phyloP scores from a whole-genome alignment of 2,329 filamentous ascomycete species.

The Clonostachys solani region DNA sequence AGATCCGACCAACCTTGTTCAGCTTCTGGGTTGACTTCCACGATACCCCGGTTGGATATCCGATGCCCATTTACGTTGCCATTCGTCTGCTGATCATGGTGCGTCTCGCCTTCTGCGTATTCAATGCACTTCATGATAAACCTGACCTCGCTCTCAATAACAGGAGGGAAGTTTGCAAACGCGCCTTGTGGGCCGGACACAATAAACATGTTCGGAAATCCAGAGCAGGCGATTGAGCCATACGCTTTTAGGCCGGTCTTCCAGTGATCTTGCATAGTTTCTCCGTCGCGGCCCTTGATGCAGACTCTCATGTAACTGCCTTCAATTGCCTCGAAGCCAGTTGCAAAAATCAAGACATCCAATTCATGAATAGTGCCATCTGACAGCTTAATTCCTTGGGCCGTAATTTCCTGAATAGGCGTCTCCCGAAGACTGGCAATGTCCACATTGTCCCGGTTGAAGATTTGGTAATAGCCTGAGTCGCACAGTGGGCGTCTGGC shows the following conservation, averaged over 20 bases:
- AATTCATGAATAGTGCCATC: slow-evolving; percentile 22
- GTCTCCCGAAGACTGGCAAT: slow-evolving; percentile 38
- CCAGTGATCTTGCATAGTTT: slow-evolving; percentile 28
- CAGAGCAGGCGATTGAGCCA: slow-evolving; percentile 30
- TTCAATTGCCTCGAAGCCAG: slow-evolving; percentile 30
- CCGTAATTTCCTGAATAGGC: slow-evolving; percentile 29
- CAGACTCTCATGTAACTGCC: slow-evolving; percentile 75
- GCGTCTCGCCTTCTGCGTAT: slow-evolving; percentile 10
- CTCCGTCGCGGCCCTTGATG: slow-evolving; percentile 23
- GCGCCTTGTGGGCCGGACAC: slow-evolving; percentile 32
- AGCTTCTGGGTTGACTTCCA: neutral
- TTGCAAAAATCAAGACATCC: slow-evolving; percentile 33
- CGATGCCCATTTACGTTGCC: slow-evolving; percentile 8
- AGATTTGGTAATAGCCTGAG: slow-evolving; percentile 42
- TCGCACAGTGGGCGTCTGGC: slow-evolving; percentile 18
- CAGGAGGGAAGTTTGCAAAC: slow-evolving; percentile 31
- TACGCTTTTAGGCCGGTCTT: slow-evolving; percentile 23
- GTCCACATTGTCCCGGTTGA: slow-evolving; percentile 38
- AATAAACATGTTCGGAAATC: slow-evolving; percentile 43
- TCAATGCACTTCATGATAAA: slow-evolving; percentile 27
- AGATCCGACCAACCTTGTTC: slow-evolving; percentile 8
- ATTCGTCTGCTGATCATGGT: too few relatives aligned
- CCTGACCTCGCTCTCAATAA: slow-evolving; percentile 30
- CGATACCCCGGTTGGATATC: too few relatives aligned
- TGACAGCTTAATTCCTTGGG: slow-evolving; percentile 23